These are phyloP conservation scores for Populus davidiana DNA, from an alignment of 345 rosid species.

Conservation along the genomic window DNA sequence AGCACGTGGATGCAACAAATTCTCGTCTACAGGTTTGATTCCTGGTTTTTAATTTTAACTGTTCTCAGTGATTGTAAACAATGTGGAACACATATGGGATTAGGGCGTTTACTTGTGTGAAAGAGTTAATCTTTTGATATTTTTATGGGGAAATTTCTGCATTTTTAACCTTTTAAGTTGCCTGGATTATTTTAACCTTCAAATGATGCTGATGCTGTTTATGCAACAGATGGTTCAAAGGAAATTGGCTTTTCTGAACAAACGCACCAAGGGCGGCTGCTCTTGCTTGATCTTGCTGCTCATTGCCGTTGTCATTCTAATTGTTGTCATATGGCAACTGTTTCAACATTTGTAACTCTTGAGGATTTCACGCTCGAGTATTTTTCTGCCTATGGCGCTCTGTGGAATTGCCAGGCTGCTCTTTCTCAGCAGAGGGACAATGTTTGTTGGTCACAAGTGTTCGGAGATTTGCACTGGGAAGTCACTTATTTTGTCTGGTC, in stretches of 20 bases:
- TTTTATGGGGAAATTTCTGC: neutral
- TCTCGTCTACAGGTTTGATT: conserved; percentile 70
- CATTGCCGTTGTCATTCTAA: conserved; percentile 71
- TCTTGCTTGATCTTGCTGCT: conserved; percentile 64
- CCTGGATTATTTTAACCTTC: neutral
- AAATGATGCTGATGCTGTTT: conserved; percentile 5
- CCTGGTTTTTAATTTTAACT: neutral
- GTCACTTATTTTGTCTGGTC: too few relatives aligned
- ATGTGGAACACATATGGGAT: neutral
- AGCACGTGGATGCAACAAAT: conserved; percentile 83
- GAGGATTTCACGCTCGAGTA: neutral
- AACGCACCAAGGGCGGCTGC: conserved; percentile 88
- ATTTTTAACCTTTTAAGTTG: neutral
- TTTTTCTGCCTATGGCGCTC: neutral
- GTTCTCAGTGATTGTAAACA: neutral
- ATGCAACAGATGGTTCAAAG: conserved; percentile 79
- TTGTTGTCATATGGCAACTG: conserved; percentile 58
- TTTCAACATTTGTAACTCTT: conserved; percentile 60
- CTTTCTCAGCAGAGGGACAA: neutral
- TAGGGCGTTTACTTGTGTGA: neutral
- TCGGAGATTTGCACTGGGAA: too few relatives aligned
- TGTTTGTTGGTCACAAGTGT: neutral
- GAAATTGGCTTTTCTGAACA: conserved; percentile 83
- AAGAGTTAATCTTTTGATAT: neutral
- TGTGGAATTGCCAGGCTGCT: neutral